Evolutionary conservation across 768 basidiomycete species (phyloP).

Genomic region (Phylloporus sp.): DNA sequence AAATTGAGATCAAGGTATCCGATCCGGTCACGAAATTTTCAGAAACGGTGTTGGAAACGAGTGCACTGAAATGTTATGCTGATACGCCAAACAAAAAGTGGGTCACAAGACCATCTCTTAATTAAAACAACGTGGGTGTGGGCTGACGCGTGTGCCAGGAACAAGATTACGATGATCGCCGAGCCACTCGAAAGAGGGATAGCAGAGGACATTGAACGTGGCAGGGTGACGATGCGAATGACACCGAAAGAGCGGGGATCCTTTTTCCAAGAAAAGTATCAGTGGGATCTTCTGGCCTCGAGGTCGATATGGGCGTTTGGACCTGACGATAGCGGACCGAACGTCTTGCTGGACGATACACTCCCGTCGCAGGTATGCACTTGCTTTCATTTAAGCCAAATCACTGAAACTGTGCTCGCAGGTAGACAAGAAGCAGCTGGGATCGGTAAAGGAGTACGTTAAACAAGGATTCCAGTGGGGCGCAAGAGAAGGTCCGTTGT

Average conservation of each 20-base stretch:
- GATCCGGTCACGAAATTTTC: constrained; percentile 98
- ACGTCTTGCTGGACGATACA: constrained; percentile 92
- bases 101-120: constrained; percentile 25
- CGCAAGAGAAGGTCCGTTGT: constrained; percentile 92
- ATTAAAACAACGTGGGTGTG: constrained; percentile 6
- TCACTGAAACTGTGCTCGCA: constrained; percentile 25
- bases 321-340: constrained; percentile 92
- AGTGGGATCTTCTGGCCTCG: constrained; percentile 96
- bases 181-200: constrained; percentile 95
- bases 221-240: constrained; percentile 92
- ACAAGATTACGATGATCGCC: constrained; percentile 98
- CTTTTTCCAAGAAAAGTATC: constrained; percentile 95
- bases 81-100: constrained; percentile 99
- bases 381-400: neutral
- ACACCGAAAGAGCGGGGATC: constrained; percentile 90
- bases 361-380: constrained; percentile 78
- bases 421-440: constrained; percentile 91
- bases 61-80: constrained; percentile 96
- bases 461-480: constrained; percentile 99
- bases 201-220: constrained; percentile 93
- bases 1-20: constrained; percentile 99
- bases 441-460: constrained; percentile 87
- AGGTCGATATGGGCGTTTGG: constrained; percentile 99
- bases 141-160: constrained; percentile 47
- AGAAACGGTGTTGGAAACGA: constrained; percentile 97